phyloP scores from a whole-genome alignment of 169 alveolate species.

The Eimeria brunetti region DNA sequence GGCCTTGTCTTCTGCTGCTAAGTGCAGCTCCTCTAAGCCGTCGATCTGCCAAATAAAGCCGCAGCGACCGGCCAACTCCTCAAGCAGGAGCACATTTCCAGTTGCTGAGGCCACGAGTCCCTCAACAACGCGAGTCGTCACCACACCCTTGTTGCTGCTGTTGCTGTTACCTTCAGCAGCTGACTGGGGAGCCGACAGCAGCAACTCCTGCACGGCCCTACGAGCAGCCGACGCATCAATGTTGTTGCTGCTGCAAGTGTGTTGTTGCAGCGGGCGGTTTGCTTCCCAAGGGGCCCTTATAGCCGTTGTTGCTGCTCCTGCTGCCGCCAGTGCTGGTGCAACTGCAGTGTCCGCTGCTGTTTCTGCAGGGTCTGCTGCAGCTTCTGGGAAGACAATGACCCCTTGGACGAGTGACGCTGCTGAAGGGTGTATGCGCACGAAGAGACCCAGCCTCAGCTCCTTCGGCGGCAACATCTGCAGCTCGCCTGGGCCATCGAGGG shows the following conservation, averaged over 20 bases:
- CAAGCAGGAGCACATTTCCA: conserved; percentile 35
- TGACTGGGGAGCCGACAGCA: not conserved
- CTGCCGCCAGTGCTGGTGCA: conserved; percentile 2
- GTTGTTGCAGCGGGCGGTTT: not conserved
- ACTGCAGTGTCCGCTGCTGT: conserved; percentile 3
- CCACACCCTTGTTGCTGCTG: conserved; percentile 18
- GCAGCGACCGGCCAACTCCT: conserved; percentile 72
- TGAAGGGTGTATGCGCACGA: conserved; percentile 71
- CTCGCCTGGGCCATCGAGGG: not conserved
- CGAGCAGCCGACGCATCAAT: conserved; percentile 2
- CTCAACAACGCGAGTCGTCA: conserved; percentile 14
- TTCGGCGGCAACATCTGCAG: conserved; percentile 46
- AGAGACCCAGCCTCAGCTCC: conserved; percentile 65
- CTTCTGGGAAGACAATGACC: conserved; percentile 22
- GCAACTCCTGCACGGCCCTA: conserved; percentile 21
- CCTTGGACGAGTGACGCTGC: conserved; percentile 55
- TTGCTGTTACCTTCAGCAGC: not conserved
- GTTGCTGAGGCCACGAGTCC: conserved; percentile 29
- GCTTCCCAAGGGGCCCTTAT: not conserved
- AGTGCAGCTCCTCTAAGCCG: conserved; percentile 56
- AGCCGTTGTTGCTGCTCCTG: not conserved
- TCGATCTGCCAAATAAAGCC: conserved; percentile 78
- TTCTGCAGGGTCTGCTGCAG: conserved; percentile 33
- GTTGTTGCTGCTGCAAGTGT: conserved; percentile 11
- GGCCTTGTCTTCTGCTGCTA: conserved; percentile 21